phyloP scores from a whole-genome alignment of 2,329 filamentous ascomycete genomes.

The Penicillium sp. region DNA sequence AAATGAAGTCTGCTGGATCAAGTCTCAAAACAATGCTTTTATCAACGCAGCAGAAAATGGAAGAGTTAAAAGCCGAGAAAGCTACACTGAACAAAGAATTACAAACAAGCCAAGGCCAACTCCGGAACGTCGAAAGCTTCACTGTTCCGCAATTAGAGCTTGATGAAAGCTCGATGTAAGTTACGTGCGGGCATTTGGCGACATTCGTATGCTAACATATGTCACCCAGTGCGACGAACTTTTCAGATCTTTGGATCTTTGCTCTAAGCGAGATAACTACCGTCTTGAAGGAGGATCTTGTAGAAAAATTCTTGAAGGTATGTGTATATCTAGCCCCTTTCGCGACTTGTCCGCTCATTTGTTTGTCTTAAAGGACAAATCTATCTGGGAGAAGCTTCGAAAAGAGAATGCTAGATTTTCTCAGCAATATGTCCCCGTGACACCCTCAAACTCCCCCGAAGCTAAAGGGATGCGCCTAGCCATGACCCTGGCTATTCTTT shows the following conservation, averaged over 20 bases:
- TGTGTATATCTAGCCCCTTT: not conserved
- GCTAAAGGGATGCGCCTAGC: constrained; percentile 39
- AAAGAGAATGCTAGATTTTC: constrained; percentile 1
- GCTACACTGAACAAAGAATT: constrained; percentile 5
- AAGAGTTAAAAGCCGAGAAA: constrained; percentile 9
- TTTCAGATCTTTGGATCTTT: constrained; percentile 7
- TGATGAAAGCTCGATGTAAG: constrained; percentile 10
- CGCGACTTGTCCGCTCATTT: not conserved
- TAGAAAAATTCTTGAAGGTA: constrained; percentile 8
- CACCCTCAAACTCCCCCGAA: constrained; percentile 28
- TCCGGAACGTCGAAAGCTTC: constrained; percentile 9
- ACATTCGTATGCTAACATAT: not conserved
- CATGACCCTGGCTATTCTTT: constrained; percentile 30
- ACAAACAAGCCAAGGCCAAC: not conserved
- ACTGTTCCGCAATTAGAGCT: constrained; percentile 2
- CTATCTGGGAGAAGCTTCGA: constrained; percentile 12
- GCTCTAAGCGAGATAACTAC: constrained; percentile 6
- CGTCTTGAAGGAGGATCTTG: constrained; percentile 9
- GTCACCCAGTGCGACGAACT: not conserved
- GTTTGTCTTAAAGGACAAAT: constrained; percentile 7
- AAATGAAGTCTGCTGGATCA: constrained; percentile 12
- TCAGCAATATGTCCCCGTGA: constrained; percentile 27
- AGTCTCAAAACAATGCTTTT: constrained; percentile 8
- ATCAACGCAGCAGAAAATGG: constrained; percentile 9
- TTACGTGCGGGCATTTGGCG: not conserved